These are phyloP conservation scores for Phialemoniopsis sp. DNA, from an alignment of 2,329 filamentous ascomycete species.

Conservation along the genomic window DNA sequence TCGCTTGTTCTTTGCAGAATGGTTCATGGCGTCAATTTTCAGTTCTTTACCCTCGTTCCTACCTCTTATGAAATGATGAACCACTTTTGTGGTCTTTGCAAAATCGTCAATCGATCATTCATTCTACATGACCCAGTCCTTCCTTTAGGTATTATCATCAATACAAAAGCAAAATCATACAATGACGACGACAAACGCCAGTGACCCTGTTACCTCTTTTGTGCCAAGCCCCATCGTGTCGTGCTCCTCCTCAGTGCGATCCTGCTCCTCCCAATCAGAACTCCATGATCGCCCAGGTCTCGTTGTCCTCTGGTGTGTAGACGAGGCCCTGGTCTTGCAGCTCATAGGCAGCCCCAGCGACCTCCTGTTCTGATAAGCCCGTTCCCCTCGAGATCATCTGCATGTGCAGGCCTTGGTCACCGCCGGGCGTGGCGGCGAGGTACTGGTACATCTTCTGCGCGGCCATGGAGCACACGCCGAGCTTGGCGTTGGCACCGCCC, in stretches of 20 bases:
- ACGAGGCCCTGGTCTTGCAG: constrained; percentile 69
- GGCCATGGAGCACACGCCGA: constrained; percentile 43
- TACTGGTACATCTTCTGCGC: constrained; percentile 70
- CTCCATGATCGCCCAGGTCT: constrained; percentile 85
- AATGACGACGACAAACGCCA: background rate
- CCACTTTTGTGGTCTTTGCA: too few relatives aligned
- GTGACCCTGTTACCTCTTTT: background rate
- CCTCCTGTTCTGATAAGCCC: constrained; percentile 64
- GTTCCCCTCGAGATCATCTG: constrained; percentile 68
- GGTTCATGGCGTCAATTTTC: too few relatives aligned
- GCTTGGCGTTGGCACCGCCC: constrained; percentile 28
- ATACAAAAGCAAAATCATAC: background rate
- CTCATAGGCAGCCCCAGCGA: constrained; percentile 77
- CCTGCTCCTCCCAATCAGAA: constrained; percentile 28
- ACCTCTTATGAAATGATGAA: too few relatives aligned
- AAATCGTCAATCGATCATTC: background rate
- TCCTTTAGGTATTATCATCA: background rate
- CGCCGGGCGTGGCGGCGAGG: constrained; percentile 63
- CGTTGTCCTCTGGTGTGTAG: constrained; percentile 88
- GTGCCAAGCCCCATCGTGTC: too few relatives aligned
- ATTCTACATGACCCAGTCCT: background rate
- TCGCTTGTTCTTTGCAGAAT: background rate
- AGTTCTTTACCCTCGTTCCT: too few relatives aligned
- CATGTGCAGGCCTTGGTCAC: constrained; percentile 79
- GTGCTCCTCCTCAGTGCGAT: background rate